phyloP scores from a whole-genome alignment of 164 flowering plant species.

The Cinnamomum micranthum region DNA sequence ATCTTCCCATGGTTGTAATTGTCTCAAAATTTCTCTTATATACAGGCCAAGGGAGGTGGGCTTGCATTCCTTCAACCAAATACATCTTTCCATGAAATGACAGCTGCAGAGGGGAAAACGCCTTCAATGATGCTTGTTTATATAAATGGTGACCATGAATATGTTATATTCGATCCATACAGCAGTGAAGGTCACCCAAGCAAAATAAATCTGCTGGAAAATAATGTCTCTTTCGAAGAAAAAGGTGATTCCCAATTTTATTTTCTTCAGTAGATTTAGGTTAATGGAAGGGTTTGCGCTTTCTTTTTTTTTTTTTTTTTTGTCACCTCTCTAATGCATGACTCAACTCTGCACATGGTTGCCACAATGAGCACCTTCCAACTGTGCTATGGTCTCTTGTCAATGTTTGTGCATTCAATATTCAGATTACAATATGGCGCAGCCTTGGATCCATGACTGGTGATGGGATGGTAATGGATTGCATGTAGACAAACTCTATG shows the following conservation, averaged over 20 bases:
- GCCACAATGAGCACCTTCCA: too few relatives aligned
- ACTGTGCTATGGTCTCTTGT: too few relatives aligned
- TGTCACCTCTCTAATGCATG: background rate
- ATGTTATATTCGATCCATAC: constrained; percentile 67
- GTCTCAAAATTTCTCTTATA: background rate
- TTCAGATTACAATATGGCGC: too few relatives aligned
- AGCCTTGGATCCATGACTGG: too few relatives aligned
- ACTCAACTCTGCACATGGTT: too few relatives aligned
- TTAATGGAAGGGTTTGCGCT: background rate
- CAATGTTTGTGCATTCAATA: too few relatives aligned
- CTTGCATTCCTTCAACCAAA: constrained; percentile 52
- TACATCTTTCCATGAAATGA: constrained; percentile 21
- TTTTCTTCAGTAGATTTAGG: too few relatives aligned
- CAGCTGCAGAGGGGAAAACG: constrained; percentile 22
- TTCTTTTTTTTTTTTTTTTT: too few relatives aligned
- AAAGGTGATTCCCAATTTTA: constrained; percentile 36
- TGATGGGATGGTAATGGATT: too few relatives aligned
- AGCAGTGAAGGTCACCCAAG: constrained; percentile 26
- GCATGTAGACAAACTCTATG: too few relatives aligned
- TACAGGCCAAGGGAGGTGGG: constrained; percentile 76
- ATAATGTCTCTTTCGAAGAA: constrained; percentile 35
- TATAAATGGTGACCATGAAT: constrained; percentile 73
- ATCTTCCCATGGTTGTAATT: background rate
- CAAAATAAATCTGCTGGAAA: constrained; percentile 16
- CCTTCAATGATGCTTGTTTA: constrained; percentile 48